These are phyloP conservation scores for Aspergillus bertholletiae DNA, from an alignment of 495 filamentous ascomycete genomes.

Conservation along the genomic window DNA sequence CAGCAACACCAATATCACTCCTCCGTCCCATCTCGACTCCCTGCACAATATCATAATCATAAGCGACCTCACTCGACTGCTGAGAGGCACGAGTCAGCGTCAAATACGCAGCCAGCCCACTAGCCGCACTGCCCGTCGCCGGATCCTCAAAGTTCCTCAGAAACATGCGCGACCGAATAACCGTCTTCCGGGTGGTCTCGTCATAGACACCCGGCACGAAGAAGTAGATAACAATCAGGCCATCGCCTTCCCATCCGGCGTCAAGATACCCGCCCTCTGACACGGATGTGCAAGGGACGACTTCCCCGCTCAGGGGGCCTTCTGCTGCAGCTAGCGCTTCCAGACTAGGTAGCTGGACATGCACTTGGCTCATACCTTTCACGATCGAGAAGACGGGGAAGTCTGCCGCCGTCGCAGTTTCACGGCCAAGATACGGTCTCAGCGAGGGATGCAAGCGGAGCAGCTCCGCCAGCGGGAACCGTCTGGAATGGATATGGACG, in stretches of 20 bases:
- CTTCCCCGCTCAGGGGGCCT: conserved; percentile 14
- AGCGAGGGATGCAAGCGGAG: conserved; percentile 21
- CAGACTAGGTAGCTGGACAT: conserved; percentile 44
- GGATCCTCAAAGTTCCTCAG: conserved; percentile 58
- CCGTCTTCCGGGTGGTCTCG: conserved; percentile 16
- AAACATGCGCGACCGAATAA: conserved; percentile 42
- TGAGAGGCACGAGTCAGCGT: conserved; percentile 39
- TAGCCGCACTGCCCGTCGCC: conserved; percentile 62
- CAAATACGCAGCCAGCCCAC: conserved; percentile 54
- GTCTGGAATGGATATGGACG: conserved; percentile 54
- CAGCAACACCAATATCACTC: conserved; percentile 55
- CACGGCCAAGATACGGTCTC: background rate
- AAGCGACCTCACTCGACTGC: conserved; percentile 13
- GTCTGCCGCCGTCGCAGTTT: too few relatives aligned
- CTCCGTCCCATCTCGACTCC: conserved; percentile 75
- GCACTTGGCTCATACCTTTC: conserved; percentile 63
- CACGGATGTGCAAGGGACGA: background rate
- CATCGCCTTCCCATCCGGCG: conserved; percentile 45
- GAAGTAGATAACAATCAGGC: conserved; percentile 51
- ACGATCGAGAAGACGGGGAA: conserved; percentile 49
- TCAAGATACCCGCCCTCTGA: conserved; percentile 36
- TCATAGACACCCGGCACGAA: conserved; percentile 39
- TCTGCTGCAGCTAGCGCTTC: conserved; percentile 18
- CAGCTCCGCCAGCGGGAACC: conserved; percentile 24
- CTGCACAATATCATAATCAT: conserved; percentile 57